These are phyloP conservation scores for Microcera coccophila DNA, from an alignment of 2,329 filamentous ascomycete genomes.

Conservation along the genomic window DNA sequence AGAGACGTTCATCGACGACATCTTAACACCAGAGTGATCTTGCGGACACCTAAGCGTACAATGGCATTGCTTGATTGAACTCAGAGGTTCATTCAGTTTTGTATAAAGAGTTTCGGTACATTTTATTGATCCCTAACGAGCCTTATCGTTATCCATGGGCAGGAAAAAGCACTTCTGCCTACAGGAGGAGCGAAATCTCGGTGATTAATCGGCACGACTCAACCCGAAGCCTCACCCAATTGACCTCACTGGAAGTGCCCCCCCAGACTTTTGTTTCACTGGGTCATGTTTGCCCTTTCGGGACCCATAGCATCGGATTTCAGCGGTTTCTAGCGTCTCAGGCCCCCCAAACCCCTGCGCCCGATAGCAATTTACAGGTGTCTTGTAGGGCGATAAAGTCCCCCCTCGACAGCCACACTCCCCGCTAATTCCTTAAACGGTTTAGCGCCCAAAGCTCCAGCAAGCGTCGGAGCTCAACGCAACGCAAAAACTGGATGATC, in stretches of 20 bases:
- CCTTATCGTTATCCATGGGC: no score
- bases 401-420: background rate
- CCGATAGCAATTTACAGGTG: background rate
- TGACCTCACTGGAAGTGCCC: background rate
- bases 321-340: background rate
- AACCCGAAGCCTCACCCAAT: background rate
- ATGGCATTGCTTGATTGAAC: no score
- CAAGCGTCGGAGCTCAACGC: slow-evolving; percentile 39
- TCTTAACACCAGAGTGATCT: no score
- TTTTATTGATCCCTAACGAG: no score
- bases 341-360: no score
- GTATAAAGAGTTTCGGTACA: no score
- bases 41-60: no score
- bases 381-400: background rate
- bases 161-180: no score
- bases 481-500: slow-evolving; percentile 37
- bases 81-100: no score
- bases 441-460: slow-evolving; percentile 30
- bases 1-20: no score
- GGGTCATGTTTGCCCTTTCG: background rate
- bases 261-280: background rate
- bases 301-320: background rate
- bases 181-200: background rate
- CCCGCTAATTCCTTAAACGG: slow-evolving; percentile 18
- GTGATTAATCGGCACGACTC: background rate